Conservation (phyloP, 2,329 filamentous ascomycete species). For the Knufia petricola region DNA sequence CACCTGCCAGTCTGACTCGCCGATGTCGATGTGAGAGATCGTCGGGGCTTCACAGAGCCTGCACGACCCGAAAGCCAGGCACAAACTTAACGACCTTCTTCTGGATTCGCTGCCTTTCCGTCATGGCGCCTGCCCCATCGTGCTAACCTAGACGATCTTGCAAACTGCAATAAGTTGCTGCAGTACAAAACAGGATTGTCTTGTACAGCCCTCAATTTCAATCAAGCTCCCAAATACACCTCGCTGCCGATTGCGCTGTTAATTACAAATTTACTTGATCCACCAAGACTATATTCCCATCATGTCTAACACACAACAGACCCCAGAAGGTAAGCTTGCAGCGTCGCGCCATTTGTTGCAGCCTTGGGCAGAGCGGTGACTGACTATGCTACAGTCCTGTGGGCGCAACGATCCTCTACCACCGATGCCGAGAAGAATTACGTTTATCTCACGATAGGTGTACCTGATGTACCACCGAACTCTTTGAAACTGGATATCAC, state of each 20-base stretch:
- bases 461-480: slow-evolving; percentile 68
- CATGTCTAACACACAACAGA: slow-evolving; percentile 30
- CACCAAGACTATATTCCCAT: slow-evolving; percentile 6
- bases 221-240: too few species aligned
- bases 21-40: too few species aligned
- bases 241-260: too few species aligned
- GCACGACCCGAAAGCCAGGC: background rate
- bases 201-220: background rate
- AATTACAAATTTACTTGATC: too few species aligned
- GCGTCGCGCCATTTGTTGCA: slow-evolving; percentile 13
- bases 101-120: slow-evolving; percentile 13
- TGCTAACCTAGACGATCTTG: slow-evolving; percentile 1
- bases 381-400: slow-evolving; percentile 58
- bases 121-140: slow-evolving; percentile 11
- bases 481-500: slow-evolving; percentile 77
- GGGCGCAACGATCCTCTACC: slow-evolving; percentile 89
- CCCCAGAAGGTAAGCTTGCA: slow-evolving; percentile 36
- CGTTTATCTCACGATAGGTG: slow-evolving; percentile 84
- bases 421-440: slow-evolving; percentile 80
- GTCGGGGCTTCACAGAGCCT: background rate
- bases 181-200: background rate
- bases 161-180: too few species aligned
- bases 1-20: too few species aligned
- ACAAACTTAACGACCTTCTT: slow-evolving; percentile 20
- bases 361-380: slow-evolving; percentile 12